Base-by-base conservation (phyloP, 192 early-diverging fungal species). In the Funneliformis geosporum region DNA sequence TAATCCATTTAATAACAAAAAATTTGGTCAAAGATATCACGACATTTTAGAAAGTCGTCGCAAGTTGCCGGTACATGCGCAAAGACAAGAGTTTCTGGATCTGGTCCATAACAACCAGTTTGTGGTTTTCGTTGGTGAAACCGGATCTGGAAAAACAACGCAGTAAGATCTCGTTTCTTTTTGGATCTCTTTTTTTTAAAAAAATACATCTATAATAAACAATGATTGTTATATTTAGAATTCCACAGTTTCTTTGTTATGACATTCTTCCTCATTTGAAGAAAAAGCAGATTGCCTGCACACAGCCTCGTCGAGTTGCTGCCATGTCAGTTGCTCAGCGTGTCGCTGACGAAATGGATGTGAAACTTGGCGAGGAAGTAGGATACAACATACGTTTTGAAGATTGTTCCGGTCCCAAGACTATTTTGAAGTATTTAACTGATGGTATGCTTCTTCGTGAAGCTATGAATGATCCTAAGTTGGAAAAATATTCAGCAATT, bases 261-360 rank as follows among this genome's bases (percentile, higher is more conserved):
- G 97, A 99, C 86, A 91, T 95, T 77, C 88, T 98, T 67, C 97
- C 98, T 47, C 96, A 92, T 55, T 81, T 90, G 21, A 94, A 96
- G 72, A 92, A 93, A 42, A 96, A 92, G 80, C 91, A 95, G 87
- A 95, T 99, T 84, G 98, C 97, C 16, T 99, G 98, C 86, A 99
- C 98, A 50, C 98, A 99, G 81, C 98, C 98, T 21, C 94, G 98
- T 83, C 92, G 98, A 87, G 96, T 99, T 39, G 97, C 98, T 9
- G 98, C 98, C n/a, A 99, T 96, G 95, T 98, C 96, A 46, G 97
- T 99, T 59, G 97, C 98, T 14, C 93, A 96, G 85, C 97, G 98
- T 88, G 98, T 99, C 18, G 93, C 97, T 4, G 97, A 99, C 76
- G 98, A 99, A 78, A 85, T 99, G 88, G 97, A 98, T 79, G 94